phyloP scores from a whole-genome alignment of 2,329 filamentous ascomycete species.

The Cylindrodendrum hubeiense region DNA sequence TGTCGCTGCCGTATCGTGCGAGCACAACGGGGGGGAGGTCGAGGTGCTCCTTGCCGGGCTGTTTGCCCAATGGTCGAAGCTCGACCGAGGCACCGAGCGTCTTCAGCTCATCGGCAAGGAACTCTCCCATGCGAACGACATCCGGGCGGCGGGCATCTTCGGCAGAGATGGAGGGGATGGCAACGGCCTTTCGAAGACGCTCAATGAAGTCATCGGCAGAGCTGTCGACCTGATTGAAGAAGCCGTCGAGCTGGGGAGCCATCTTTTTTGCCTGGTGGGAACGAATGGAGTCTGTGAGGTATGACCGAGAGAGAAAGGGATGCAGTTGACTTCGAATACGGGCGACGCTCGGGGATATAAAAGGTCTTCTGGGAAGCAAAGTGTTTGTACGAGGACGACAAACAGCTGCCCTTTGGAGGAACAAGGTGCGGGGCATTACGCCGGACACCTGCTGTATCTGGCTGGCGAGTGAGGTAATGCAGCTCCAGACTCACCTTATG shows the following conservation, averaged over 20 bases:
- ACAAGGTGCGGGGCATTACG: slow-evolving; percentile 61
- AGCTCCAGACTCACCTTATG: slow-evolving; percentile 39
- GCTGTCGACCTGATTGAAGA: slow-evolving; percentile 91
- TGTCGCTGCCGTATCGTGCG: slow-evolving; percentile 91
- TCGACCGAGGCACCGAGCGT: slow-evolving; percentile 88
- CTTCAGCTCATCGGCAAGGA: slow-evolving; percentile 85
- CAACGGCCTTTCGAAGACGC: slow-evolving; percentile 89
- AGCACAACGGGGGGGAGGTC: slow-evolving; percentile 94
- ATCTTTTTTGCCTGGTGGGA: slow-evolving; percentile 78
- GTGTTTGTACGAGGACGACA: slow-evolving; percentile 39
- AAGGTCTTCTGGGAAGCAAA: slow-evolving; percentile 39
- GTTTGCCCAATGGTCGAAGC: slow-evolving; percentile 87
- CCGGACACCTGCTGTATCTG: slow-evolving; percentile 43
- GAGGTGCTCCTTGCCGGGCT: slow-evolving; percentile 90
- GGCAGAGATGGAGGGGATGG: slow-evolving; percentile 95
- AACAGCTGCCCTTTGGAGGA: slow-evolving; percentile 49
- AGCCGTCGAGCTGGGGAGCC: slow-evolving; percentile 90
- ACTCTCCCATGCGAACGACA: slow-evolving; percentile 97
- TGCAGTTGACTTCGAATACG: slow-evolving; percentile 30
- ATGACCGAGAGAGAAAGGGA: slow-evolving; percentile 51
- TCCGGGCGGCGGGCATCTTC: slow-evolving; percentile 90
- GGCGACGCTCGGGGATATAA: slow-evolving; percentile 39
- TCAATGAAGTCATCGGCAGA: slow-evolving; percentile 88
- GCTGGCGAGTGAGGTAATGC: slow-evolving; percentile 39
- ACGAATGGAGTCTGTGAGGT: slow-evolving; percentile 66